Conservation (phyloP, 176 grass and related monocot species). For the Secale cereale region DNA sequence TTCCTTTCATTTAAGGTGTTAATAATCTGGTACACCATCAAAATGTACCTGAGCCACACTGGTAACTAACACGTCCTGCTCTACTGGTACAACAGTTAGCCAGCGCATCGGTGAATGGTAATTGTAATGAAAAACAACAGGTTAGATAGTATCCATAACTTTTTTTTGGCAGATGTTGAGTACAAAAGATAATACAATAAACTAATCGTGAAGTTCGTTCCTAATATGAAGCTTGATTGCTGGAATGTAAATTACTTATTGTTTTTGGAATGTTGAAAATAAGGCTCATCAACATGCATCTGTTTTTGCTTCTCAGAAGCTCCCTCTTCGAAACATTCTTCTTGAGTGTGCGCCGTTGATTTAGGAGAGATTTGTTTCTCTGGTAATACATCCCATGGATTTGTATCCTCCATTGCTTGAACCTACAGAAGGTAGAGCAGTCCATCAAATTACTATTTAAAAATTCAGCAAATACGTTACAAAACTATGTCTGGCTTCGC, state of each 20-base stretch:
- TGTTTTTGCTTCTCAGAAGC: constrained; percentile 70
- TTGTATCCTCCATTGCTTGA: not conserved
- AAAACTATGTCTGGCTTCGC: not conserved
- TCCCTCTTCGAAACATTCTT: constrained; percentile 39
- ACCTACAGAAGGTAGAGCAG: no score
- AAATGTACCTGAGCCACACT: not conserved
- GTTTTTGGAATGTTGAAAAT: constrained; percentile 42
- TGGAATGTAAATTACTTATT: constrained; percentile 52
- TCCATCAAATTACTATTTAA: constrained; percentile 27
- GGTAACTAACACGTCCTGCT: no score
- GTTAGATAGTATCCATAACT: not conserved
- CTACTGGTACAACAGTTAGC: not conserved
- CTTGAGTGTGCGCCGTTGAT: not conserved
- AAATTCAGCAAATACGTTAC: constrained; percentile 10
- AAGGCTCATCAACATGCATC: constrained; percentile 50
- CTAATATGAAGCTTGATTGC: not conserved
- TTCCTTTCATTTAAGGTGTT: not conserved
- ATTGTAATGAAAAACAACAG: not conserved
- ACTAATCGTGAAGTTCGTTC: not conserved
- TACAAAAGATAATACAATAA: not conserved
- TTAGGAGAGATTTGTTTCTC: not conserved
- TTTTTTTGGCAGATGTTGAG: not conserved
- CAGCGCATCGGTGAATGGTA: not conserved
- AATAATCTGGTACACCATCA: not conserved
- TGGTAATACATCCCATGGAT: no score